Evolutionary conservation across 2,329 filamentous ascomycete species (phyloP), one percentile per base, ranked within the genome.

Genomic region (Byssoonygena ceratinophila): DNA sequence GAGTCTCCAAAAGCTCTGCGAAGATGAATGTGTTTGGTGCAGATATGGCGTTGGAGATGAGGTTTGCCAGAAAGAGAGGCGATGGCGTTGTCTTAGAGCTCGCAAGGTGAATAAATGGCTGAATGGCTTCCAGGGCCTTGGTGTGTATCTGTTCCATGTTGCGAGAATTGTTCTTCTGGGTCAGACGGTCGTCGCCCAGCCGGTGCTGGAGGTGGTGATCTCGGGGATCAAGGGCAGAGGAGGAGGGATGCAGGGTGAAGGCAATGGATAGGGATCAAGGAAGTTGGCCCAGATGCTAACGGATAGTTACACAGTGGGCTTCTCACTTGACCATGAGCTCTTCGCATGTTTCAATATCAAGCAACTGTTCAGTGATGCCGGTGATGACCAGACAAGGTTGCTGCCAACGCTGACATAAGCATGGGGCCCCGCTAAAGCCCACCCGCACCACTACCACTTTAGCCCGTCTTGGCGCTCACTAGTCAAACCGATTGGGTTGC

Each of bases 11-110:
- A n/a, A 98, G 83, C 72, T 97, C 91, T 59, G 86, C 81, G 73
- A 98, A 98, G 71, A 97, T 79, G 69, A 84, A 98, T 59, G 90
- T 94, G 69, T 89, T 87, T 25, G 86, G 82, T 52, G 83, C 83
- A n/a, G 88, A 89, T 47, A 89, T 97, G 56, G 90, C 92, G 70
- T 89, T 87, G 41, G 78, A 81, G 66, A 97, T 80, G 51, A 97
- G 80, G 66, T 95, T 89, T 63, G 86, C 84, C 39, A 90, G 85
- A 54, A 89, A 87, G 60, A 86, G 84, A 37, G 88, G 84, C 9
- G 89, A 88, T 5, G 81, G 63, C 16, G 66, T 64, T 46, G 66
- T 87, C 57, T 87, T 88, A 9, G 88, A 86, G 66, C 90, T 92
- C 63, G 85, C 85, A 58, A 96, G 85, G 49, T 85, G 85, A 55